Evolutionary conservation across 1,284 basidiomycete species (phyloP), one percentile per base, ranked within the genome.

Genomic region (Trametes versicolor): DNA sequence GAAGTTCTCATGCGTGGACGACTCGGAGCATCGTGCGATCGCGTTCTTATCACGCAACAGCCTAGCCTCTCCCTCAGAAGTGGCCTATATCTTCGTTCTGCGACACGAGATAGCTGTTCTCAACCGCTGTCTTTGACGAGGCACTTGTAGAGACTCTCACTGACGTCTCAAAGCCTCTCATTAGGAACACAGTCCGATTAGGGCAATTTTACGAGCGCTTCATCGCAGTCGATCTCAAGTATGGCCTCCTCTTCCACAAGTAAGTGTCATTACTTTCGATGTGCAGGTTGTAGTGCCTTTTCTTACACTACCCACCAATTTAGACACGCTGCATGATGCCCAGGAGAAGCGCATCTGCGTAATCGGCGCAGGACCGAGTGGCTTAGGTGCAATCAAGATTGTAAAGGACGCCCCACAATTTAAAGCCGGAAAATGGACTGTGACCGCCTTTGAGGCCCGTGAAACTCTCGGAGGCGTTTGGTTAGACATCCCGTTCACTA

Each of bases 391-490:
- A 9, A 80, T 94, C 36, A 90, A 91, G 71, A 78, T 85, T 36
- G 75, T 93, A 63, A 78, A 85, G 23, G 87, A 92, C 52, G 81
- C 86, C 1, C 78, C 79, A 0, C 81, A 90, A 64, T 85, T 81
- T 75, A 84, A 84, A 72, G 71, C 77, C 25, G 88, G 88, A 0
- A 66, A 78, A 23, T 94, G 92, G 91, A 76, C 75, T 17, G 75
- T 86, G 1, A 77, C 79, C 2, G 85, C 81, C 0, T 92, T 86
- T 64, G 92, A 94, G 72, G 80, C 86, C 17, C 81, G 90, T 59
- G 79, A 87, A 29, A 82, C 85, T 55, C 78, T 92, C 12, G 92
- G 93, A 15, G 92, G 92, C 1, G 76, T 93, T 62, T 94, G 93
- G 92, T 91, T 71, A 58, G 82, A 70, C 23, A n/a, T 7, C 3